Evolutionary conservation across 2,329 filamentous ascomycete genomes (phyloP), one percentile per base, ranked within the genome.

Genomic region (Fusarium caatingaense): DNA sequence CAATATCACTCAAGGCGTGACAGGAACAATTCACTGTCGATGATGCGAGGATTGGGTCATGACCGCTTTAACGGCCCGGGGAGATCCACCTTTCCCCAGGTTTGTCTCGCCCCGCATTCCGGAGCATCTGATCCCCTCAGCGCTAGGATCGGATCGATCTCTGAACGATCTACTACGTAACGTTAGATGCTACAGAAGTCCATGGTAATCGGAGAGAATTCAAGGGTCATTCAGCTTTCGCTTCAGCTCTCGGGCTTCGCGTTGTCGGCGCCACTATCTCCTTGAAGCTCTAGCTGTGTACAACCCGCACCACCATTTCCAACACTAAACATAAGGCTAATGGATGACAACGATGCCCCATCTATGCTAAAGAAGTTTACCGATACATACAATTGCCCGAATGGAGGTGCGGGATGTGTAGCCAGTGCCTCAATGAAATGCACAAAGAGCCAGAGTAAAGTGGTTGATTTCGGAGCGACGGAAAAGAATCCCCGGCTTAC

Each of bases 11-110:
- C 15, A 49, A 25, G 13, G 16, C 20, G n/a, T 44, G 55, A 34
- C 37, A 44, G 15, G 21, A 18, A 9, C 46, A 32, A 15, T 18
- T 4, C 18, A 34, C 8, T 13, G 21, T 57, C 46, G 21, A 58
- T 58, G 55, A 58, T 58, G 55, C 55, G 47, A 21, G 27, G 55
- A 58, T 58, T 58, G 4, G 27, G 20, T 53, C 46, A 57, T 57
- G 46, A 57, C 20, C 27, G 8, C 20, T 55, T 45, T 5, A 23
- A 55, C 40, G 16, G 18, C 2, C 34, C 18, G 4, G 16, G 20
- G 27, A 16, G 3, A 16, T 28, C 21, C 30, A 56, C 16, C 23
- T 49, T 49, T 40, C 44, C 45, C 54, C 54, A 23, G 32, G 3
- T 40, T 41, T 25, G 6, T 50, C 6, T 41, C 11, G 27, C 30